Evolutionary conservation across 345 rosid genomes (phyloP).

Genomic region (Murraya koenigii): DNA sequence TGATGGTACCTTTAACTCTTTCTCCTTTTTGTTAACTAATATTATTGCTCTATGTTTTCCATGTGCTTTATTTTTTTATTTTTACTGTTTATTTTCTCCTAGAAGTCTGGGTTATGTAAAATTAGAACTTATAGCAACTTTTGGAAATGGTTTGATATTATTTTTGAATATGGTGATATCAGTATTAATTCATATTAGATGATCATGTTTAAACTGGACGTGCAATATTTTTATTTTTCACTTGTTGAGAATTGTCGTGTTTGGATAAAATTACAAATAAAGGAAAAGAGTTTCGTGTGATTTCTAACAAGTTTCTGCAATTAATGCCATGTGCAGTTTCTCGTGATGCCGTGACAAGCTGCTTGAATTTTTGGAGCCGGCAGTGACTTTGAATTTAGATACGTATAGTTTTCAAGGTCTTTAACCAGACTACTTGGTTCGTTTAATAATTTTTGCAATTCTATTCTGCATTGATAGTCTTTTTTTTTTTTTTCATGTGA

Average conservation of each 20-base stretch:
- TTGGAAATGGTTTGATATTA: background rate
- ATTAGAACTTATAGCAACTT: background rate
- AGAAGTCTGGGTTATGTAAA: background rate
- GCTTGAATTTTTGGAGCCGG: background rate
- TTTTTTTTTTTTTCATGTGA: background rate
- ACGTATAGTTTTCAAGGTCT: background rate
- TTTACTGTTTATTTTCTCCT: background rate
- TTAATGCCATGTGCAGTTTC: background rate
- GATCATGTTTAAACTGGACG: background rate
- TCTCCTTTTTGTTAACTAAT: background rate
- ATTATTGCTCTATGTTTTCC: background rate
- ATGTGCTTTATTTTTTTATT: background rate
- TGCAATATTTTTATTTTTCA: background rate
- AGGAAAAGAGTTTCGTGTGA: background rate
- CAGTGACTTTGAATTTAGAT: background rate
- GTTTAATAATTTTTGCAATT: too few species aligned
- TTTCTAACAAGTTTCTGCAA: background rate
- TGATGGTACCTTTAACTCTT: slow-evolving; percentile 55
- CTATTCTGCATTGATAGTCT: background rate
- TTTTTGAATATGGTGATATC: background rate
- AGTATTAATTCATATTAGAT: background rate
- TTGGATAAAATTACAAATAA: background rate
- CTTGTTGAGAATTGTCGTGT: background rate
- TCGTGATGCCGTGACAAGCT: background rate
- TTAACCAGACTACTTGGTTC: too few species aligned